Evolutionary conservation across 306 rosid genomes (phyloP).

Genomic region (Carpinus viminea): DNA sequence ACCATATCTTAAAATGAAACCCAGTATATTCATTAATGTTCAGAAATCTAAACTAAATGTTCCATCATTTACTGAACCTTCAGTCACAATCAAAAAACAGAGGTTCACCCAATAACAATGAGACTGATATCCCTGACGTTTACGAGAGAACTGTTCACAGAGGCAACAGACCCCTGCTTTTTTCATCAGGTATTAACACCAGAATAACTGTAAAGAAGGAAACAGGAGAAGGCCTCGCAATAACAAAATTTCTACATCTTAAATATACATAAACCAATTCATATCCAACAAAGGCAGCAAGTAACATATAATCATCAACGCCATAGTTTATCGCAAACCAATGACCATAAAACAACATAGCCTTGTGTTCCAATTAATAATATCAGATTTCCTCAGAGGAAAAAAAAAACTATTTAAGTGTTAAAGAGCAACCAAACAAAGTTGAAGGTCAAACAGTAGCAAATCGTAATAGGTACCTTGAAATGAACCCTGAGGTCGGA

Average conservation of each 20-base stretch:
- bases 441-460: too few species aligned
- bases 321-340: background rate
- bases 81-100: slow-evolving; percentile 32
- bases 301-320: background rate
- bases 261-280: background rate
- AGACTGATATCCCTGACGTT: slow-evolving; percentile 47
- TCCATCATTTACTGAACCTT: slow-evolving; percentile 74
- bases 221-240: background rate
- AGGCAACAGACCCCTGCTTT: slow-evolving; percentile 53
- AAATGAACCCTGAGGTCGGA: slow-evolving; percentile 90
- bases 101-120: slow-evolving; percentile 85
- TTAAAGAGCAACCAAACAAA: background rate
- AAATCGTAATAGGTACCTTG: slow-evolving; percentile 49
- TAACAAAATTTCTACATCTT: too few species aligned
- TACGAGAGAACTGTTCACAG: slow-evolving; percentile 50
- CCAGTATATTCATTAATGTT: background rate
- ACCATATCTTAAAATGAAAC: background rate
- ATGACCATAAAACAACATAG: background rate
- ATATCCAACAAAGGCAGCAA: background rate
- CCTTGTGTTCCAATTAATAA: background rate
- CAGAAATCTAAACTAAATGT: slow-evolving; percentile 25
- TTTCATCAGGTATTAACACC: slow-evolving; percentile 34
- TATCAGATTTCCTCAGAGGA: background rate
- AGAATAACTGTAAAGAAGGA: background rate
- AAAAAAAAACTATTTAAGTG: background rate